A percentile compares a stretch with the other conserved stretches of the same genome.
These are phyloP conservation scores for Blastobotrys mokoenaii DNA, from an alignment of 805 yeast genomes.

Conservation along the genomic window DNA sequence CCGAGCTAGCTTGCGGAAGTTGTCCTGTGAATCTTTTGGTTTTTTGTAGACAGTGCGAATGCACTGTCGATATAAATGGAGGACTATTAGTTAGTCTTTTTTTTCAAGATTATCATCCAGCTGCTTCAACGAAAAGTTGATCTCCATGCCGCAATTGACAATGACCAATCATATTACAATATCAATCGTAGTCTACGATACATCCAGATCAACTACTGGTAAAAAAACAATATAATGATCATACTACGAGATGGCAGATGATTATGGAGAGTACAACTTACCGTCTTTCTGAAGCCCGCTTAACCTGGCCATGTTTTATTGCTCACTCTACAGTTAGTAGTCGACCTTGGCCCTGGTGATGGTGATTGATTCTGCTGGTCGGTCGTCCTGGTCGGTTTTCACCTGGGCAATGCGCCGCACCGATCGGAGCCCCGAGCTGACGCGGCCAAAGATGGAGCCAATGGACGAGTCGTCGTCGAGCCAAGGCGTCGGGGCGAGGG, in stretches of 20 bases:
- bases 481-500: constrained; percentile 84
- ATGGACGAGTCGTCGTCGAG: constrained; percentile 77
- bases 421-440: constrained; percentile 33
- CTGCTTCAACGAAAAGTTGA: too few relatives aligned
- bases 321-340: neutral
- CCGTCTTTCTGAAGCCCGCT: constrained; percentile 37
- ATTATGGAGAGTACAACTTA: too few relatives aligned
- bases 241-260: too few relatives aligned
- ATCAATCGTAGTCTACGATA: too few relatives aligned
- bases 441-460: constrained; percentile 64
- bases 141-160: too few relatives aligned
- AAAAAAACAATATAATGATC: too few relatives aligned
- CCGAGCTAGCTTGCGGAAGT: constrained; percentile 41
- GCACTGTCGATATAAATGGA: constrained; percentile 42
- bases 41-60: constrained; percentile 39
- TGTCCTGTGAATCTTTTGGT: constrained; percentile 38
- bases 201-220: too few relatives aligned
- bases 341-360: constrained; percentile 22
- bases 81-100: constrained; percentile 21
- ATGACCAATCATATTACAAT: too few relatives aligned
- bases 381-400: constrained; percentile 34
- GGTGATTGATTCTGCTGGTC: constrained; percentile 38
- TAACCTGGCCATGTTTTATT: constrained; percentile 17
- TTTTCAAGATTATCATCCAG: too few relatives aligned
- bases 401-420: constrained; percentile 52